These are phyloP conservation scores for Magnusiomyces ingens DNA, from an alignment of 1,139 yeast species.

Conservation along the genomic window DNA sequence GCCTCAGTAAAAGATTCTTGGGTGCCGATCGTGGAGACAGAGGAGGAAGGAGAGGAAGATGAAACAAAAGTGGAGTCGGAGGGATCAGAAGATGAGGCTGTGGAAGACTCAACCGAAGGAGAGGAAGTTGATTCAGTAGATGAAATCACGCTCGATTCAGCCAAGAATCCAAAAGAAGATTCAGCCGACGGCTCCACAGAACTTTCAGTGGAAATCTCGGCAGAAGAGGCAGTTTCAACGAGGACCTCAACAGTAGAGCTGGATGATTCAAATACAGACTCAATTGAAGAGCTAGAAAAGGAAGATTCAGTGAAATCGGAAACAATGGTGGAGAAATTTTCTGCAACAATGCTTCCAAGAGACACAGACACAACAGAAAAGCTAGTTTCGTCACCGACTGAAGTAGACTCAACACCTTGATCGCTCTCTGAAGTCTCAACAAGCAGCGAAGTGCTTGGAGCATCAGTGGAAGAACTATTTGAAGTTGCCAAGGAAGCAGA, in stretches of 20 bases:
- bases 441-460: constrained; percentile 5
- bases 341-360: neutral
- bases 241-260: too few relatives aligned
- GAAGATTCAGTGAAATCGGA: too few relatives aligned
- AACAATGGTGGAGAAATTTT: neutral
- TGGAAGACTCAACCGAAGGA: constrained; percentile 5
- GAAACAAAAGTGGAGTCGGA: constrained; percentile 1
- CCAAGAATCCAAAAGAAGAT: neutral
- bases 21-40: neutral
- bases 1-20: too few relatives aligned
- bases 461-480: neutral
- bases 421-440: constrained; percentile 3
- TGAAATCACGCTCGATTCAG: neutral
- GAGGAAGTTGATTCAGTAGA: neutral
- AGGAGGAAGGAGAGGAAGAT: neutral
- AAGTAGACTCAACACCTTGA: neutral
- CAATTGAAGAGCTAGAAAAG: too few relatives aligned
- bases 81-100: constrained; percentile 12
- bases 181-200: neutral
- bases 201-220: too few relatives aligned
- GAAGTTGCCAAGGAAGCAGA: constrained; percentile 8
- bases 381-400: neutral
- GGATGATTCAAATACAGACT: too few relatives aligned
- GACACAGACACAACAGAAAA: neutral
- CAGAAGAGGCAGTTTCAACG: too few relatives aligned